Evolutionary conservation across 2,329 filamentous ascomycete species (phyloP), one percentile per base, ranked within the genome.

Genomic region (Paecilomyces variotii): DNA sequence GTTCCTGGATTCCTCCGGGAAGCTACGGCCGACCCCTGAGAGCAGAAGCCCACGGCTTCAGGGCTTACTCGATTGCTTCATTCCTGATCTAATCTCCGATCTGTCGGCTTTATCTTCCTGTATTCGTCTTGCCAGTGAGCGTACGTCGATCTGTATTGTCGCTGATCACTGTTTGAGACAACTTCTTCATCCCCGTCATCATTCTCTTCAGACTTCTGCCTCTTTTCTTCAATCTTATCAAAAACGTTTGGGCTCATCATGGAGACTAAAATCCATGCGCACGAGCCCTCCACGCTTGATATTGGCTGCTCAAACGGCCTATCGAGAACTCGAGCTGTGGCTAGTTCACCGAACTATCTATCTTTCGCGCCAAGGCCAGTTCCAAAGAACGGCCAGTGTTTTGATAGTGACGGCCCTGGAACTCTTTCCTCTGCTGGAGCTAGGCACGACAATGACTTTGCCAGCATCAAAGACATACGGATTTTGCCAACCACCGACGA

Each of bases 361-460:
- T 63, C 57, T 12, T 54, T 63, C 2, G 39, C 52, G 7, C 59
- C 60, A 10, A 56, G 64, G 26, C 3, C 51, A 4, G 19, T 35
- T 9, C 45, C 61, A 3, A 12, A 50, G 6, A 52, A 56, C 30
- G 50, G 56, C 10, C 26, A 27, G 9, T 55, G 53, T 12, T 66
- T 68, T 51, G 65, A 68, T 3, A 58, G 65, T 25, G 67, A 70
- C 27, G 68, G 67, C 14, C 69, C 69, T 12, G 68, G 68, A 7
- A 11, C 56, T 7, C 57, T 68, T 11, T 67, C 65, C 11, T 14
- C 12, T 9, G 24, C 30, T 30, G 67, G 68, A 30, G 60, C 62
- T 19, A 56, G 60, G 5, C 60, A 62, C 45, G 61, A 67, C 51
- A 67, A 67, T 24, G 65, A 67, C 45, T 60, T 63, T 28, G 57